A percentile compares a stretch with the other conserved stretches of the same genome.
These are phyloP conservation scores for Pontederia paniculata DNA, from an alignment of 176 grass and related monocot genomes.

Conservation along the genomic window DNA sequence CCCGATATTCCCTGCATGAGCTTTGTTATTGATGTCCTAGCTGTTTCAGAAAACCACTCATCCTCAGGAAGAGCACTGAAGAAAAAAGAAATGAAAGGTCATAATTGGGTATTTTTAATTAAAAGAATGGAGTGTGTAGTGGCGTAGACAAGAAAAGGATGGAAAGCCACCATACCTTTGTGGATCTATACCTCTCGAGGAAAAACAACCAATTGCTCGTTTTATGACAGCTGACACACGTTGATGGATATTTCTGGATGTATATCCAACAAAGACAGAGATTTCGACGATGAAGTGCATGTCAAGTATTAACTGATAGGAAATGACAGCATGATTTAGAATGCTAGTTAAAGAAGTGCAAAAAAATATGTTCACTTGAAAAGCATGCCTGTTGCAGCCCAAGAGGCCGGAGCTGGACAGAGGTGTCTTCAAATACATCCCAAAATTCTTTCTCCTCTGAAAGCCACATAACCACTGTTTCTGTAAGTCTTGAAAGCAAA, in stretches of 20 bases:
- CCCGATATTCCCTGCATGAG: slow-evolving; percentile 71
- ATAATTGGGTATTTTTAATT: not conserved
- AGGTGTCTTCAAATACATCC: slow-evolving; percentile 65
- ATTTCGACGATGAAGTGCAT: slow-evolving; percentile 98
- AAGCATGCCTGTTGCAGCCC: slow-evolving; percentile 65
- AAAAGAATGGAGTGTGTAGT: slow-evolving; percentile 4
- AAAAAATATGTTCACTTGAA: not conserved
- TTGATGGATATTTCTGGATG: slow-evolving; percentile 77
- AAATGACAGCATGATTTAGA: not conserved
- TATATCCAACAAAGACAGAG: slow-evolving; percentile 74
- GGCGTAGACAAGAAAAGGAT: not conserved
- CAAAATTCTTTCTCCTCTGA: slow-evolving; percentile 91
- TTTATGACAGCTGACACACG: slow-evolving; percentile 77
- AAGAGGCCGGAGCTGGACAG: slow-evolving; percentile 48
- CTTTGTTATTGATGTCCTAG: slow-evolving; percentile 79
- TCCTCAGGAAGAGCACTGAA: slow-evolving; percentile 75
- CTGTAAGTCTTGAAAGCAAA: slow-evolving; percentile 74
- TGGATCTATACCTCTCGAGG: slow-evolving; percentile 63
- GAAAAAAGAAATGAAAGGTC: not conserved
- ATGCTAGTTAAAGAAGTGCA: not conserved
- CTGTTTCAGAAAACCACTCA: slow-evolving; percentile 83
- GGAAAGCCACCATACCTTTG: slow-evolving; percentile 47
- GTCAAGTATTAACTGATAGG: slow-evolving; percentile 75
- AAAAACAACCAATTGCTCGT: slow-evolving; percentile 67
- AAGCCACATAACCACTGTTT: slow-evolving; percentile 92